Percentiles rank a stretch among this genome's conserved stretches.
Conservation (phyloP, 257 asterid genomes). For the Solanum bulbocastanum region DNA sequence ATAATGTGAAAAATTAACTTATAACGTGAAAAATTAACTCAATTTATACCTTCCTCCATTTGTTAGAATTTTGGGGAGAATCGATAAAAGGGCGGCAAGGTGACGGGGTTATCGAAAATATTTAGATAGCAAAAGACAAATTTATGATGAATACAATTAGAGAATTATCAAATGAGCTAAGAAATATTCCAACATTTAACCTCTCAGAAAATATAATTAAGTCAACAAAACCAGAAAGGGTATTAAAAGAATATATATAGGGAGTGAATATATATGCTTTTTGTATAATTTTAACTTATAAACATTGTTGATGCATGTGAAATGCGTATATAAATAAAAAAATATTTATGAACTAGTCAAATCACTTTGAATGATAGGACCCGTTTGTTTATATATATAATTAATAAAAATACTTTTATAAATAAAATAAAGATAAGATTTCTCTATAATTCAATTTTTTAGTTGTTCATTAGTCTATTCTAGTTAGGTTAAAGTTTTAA, state of each 20-base stretch:
- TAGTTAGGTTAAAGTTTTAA: background rate
- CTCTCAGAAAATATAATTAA: background rate
- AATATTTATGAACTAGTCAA: background rate
- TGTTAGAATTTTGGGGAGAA: no score
- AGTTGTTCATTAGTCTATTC: background rate
- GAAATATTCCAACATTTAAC: background rate
- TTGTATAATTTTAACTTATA: background rate
- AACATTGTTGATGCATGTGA: background rate
- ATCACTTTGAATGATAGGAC: background rate
- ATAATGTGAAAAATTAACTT: rapidly evolving
- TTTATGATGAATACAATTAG: background rate
- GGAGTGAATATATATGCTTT: background rate
- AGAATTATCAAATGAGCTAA: background rate
- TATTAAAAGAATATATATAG: background rate
- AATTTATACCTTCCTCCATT: background rate
- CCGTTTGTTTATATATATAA: background rate
- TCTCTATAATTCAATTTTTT: background rate
- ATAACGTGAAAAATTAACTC: no score
- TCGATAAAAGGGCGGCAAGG: no score
- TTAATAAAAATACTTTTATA: no score
- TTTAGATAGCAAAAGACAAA: background rate
- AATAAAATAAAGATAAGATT: no score
- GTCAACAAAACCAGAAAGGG: background rate
- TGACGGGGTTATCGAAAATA: no score
- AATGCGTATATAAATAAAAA: background rate